phyloP scores from a whole-genome alignment of 768 basidiomycete genomes.

The Suillus cothurnatus region DNA sequence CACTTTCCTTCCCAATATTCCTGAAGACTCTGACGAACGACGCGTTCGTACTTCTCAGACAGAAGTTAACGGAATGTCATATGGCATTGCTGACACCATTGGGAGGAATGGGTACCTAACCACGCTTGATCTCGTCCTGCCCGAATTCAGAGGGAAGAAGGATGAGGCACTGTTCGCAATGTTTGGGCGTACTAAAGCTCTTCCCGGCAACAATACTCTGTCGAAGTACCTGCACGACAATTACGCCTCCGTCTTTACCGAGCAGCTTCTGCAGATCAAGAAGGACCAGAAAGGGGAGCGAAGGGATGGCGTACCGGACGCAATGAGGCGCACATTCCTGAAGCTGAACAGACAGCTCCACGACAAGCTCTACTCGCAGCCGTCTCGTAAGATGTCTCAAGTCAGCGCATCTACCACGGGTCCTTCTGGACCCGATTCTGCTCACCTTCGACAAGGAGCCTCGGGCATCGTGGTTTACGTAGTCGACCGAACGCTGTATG shows the following conservation, averaged over 20 bases:
- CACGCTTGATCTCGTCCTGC: slow-evolving; percentile 92
- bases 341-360: slow-evolving; percentile 82
- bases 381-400: slow-evolving; percentile 71
- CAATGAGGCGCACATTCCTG: slow-evolving; percentile 86
- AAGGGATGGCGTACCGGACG: slow-evolving; percentile 66
- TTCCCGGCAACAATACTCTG: slow-evolving; percentile 62
- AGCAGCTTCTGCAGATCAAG: slow-evolving; percentile 55
- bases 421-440: slow-evolving; percentile 41
- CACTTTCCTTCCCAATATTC: slow-evolving; percentile 62
- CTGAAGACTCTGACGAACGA: slow-evolving; percentile 84
- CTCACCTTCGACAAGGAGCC: slow-evolving; percentile 70
- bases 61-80: slow-evolving; percentile 89
- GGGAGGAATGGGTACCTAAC: slow-evolving; percentile 77
- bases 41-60: slow-evolving; percentile 91
- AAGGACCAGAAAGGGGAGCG: slow-evolving; percentile 37
- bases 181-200: slow-evolving; percentile 78
- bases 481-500: slow-evolving; percentile 74
- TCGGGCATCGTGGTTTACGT: slow-evolving; percentile 89
- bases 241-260: slow-evolving; percentile 64
- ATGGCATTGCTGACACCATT: slow-evolving; percentile 94
- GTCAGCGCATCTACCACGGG: slow-evolving; percentile 49
- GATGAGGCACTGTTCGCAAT: slow-evolving; percentile 94
- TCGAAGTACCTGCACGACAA: slow-evolving; percentile 85
- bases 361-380: slow-evolving; percentile 55
- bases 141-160: slow-evolving; percentile 73